Conservation (phyloP, 768 basidiomycete species). For the Leccinum incarnatum region DNA sequence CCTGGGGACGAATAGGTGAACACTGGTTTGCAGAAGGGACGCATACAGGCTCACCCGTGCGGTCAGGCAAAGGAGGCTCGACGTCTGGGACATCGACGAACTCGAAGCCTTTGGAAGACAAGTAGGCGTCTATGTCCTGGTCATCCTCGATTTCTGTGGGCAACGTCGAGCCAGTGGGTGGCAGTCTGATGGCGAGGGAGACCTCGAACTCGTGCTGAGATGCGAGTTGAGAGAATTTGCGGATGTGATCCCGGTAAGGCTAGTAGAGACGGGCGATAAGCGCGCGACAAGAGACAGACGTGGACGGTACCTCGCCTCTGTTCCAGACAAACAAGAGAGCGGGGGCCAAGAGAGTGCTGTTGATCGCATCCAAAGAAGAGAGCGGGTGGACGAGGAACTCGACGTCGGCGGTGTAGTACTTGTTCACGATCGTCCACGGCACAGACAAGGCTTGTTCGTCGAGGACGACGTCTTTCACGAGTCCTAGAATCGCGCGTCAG, state of each 20-base stretch:
- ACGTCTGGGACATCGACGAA: slow-evolving; percentile 51
- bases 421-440: slow-evolving; percentile 77
- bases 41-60: slow-evolving; percentile 13
- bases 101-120: slow-evolving; percentile 73
- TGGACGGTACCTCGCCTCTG: slow-evolving; percentile 52
- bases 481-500: slow-evolving; percentile 24
- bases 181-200: slow-evolving; percentile 61
- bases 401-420: slow-evolving; percentile 78
- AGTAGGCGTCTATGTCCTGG: slow-evolving; percentile 59
- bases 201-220: slow-evolving; percentile 65
- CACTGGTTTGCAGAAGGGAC: not conserved
- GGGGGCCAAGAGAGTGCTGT: slow-evolving; percentile 44
- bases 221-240: slow-evolving; percentile 47
- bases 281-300: not conserved
- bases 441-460: slow-evolving; percentile 30
- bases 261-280: slow-evolving; percentile 34
- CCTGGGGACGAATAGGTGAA: slow-evolving; percentile 30
- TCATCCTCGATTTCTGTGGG: slow-evolving; percentile 42
- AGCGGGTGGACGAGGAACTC: slow-evolving; percentile 58
- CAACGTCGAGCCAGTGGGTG: slow-evolving; percentile 15
- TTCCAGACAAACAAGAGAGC: slow-evolving; percentile 75
- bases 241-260: slow-evolving; percentile 59
- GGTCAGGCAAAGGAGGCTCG: slow-evolving; percentile 9
- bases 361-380: slow-evolving; percentile 40
- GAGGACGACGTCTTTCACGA: slow-evolving; percentile 18